Base-by-base conservation (phyloP, 2,329 filamentous ascomycete genomes). In the Penicillium sp. region DNA sequence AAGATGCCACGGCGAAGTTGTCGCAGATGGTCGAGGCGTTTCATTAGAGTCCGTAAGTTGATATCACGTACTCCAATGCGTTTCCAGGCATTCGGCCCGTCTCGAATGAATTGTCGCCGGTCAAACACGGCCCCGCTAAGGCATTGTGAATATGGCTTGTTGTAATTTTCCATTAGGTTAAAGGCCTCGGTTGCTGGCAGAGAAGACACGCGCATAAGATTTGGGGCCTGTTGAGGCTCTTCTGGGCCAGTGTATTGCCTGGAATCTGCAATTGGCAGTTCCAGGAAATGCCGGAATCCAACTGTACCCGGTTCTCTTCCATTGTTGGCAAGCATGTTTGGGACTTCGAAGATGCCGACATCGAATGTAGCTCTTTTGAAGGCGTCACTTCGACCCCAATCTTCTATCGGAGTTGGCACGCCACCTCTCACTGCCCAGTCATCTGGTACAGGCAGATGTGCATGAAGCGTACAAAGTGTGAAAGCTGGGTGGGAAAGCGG, bases 231-330 rank as follows among this genome's bases (percentile, higher is more conserved):
- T 17, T 47, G 58, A n/a, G 62, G 55, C 27, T 57, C 42, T 7
- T 55, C 57, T 1, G 62, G 64, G 0, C 63, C 63, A 2, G 51
- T 54, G 42, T 67, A 68, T 36, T 58, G 53, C 32, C 63, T 41
- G 1, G 54, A 52, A 54, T 78, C 76, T 0, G 75, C 69, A 3
- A 78, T 66, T 1, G 76, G 69, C 4, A 78, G 60, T 52, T 80
- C 77, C 3, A 80, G 66, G 47, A 75, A 80, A 61, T 78, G 68
- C 26, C 75, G 73, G 45, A 77, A 73, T 0, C 78, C 77, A 9
- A 78, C 62, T 1, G 76, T 77, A 0, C 78, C 78, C 0, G 71
- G 69, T 52, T 80, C 78, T 21, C 68, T 67, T 6, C 76, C 77
- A 17, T 75, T 73, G 12, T 70, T 67, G 15, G 69, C 71, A 3